Base-by-base conservation (phyloP, 176 grass and related monocot genomes). In the Oryza glumipatula region DNA sequence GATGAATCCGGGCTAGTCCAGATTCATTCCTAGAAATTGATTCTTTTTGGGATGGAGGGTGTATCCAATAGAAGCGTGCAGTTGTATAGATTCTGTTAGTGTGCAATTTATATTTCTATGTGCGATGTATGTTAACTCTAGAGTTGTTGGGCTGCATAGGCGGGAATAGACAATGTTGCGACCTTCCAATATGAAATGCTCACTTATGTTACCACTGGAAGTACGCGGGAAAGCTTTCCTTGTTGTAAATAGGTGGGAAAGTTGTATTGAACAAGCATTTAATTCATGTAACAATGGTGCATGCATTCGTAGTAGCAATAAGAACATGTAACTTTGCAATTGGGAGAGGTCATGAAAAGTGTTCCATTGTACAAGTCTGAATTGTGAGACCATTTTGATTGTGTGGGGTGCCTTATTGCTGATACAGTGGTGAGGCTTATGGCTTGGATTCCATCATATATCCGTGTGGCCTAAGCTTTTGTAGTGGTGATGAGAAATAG, bases 101-200 rank as follows among this genome's bases (percentile, higher is more conserved):
- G 0, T 52, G 4, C 19, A n/a, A 60, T 19, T n/a, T n/a, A 11
- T 60, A 60, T 60, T 60, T 21, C 19, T n/a, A 22, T 19, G 21
- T n/a, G 22, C 3, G 19, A 2, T 52, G 26, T 68, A 21, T 33
- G 19, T 82, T 51, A n/a, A 47, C 67, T 77, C 17, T 56, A 1
- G 14, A 70, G 35, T 49, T 89, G 22, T 70, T 65, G 80, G 41
- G 6, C 9, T 60, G 30, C 19, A 39, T 48, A 82, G 78, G 87
- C n/a, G 0, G 52, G 52, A 45, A 19, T 6, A 26, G 65, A 13
- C 1, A 39, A 11, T 78, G n/a, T 6, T 32, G 5, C 10, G 15
- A 52, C 78, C 19, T 70, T 81, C 22, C 10, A 75, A 65, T 76
- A 51, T 52, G 21, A 13, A 4, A 3, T 38, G 63, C 0, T 74